Evolutionary conservation across 2,329 filamentous ascomycete genomes (phyloP).

Genomic region (Microthyrium microscopicum): DNA sequence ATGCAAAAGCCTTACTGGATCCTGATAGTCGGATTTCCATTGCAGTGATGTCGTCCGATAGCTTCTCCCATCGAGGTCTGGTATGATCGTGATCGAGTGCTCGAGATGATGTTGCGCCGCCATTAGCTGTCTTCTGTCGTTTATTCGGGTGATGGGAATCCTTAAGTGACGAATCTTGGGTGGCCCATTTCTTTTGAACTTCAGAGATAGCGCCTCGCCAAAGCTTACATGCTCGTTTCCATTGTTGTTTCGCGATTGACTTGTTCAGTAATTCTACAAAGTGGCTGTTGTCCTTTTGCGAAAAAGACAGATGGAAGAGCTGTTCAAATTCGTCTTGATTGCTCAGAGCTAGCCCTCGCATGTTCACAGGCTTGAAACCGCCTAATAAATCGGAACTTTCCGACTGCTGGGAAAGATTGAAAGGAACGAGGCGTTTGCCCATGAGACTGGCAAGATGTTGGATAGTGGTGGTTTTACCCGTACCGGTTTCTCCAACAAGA

Average conservation of each 20-base stretch:
- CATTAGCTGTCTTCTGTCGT: slow-evolving; percentile 20
- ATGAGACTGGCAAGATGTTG: slow-evolving; percentile 78
- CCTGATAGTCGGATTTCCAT: slow-evolving; percentile 67
- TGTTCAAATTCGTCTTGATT: slow-evolving; percentile 89
- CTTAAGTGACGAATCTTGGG: neutral
- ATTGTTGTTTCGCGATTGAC: slow-evolving; percentile 65
- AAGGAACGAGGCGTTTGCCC: slow-evolving; percentile 73
- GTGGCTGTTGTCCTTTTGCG: slow-evolving; percentile 75
- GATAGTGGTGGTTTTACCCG: slow-evolving; percentile 91
- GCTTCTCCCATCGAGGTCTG: slow-evolving; percentile 66
- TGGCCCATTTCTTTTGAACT: slow-evolving; percentile 6
- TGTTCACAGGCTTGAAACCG: slow-evolving; percentile 90
- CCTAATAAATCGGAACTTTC: slow-evolving; percentile 92
- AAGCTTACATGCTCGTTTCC: slow-evolving; percentile 68
- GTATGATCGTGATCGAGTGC: slow-evolving; percentile 4
- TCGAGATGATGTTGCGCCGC: neutral
- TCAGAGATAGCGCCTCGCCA: slow-evolving; percentile 59
- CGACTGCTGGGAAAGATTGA: slow-evolving; percentile 95
- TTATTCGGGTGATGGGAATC: slow-evolving; percentile 33
- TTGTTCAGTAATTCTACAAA: slow-evolving; percentile 72
- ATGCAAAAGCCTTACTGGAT: slow-evolving; percentile 64
- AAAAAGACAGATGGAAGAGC: slow-evolving; percentile 77
- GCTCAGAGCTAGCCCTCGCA: slow-evolving; percentile 72
- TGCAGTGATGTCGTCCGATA: slow-evolving; percentile 55
- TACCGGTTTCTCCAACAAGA: slow-evolving; percentile 96